Evolutionary conservation across 257 asterid genomes (phyloP), one percentile per base, ranked within the genome.

Genomic region (Nicotiana tabacum): DNA sequence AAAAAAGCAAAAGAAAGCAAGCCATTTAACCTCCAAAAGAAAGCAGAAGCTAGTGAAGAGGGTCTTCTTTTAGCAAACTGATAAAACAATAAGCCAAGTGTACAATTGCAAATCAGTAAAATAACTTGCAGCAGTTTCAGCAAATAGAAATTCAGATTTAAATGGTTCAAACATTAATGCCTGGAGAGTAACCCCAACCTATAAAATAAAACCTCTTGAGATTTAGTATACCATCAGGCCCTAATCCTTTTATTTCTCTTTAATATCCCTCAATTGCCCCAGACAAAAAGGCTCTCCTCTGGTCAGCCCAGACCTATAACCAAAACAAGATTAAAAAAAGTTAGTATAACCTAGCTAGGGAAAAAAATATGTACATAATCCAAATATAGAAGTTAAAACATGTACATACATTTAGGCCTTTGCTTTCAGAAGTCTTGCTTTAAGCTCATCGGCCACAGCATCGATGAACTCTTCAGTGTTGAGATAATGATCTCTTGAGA

Each of bases 391-490:
- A 61, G 32, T 2, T 16, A 61, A 24, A 21, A 61, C 67, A 61
- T 61, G 13, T 3, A 61, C 33, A 24, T 39, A 51, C 80, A 74
- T 74, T 74, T 74, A 74, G 5, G 80, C 80, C 18, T 39, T 29
- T 5, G 65, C 33, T 72, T 80, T 88, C 80, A 90, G 83, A 51
- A 93, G 80, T 79, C 91, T 90, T 35, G 83, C 46, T 84, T 87
- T 89, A 88, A 93, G 78, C 82, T 91, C 95, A 81, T 86, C 90
- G 0, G 97, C 97, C 66, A 92, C 93, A 0, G 90, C 88, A 9
- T 93, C 93, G 58, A 93, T 93, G 87, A 93, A 93, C 87, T 92
- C 97, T 80, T 88, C 92, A 1, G 97, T 93, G 76, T 86, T 93
- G 88, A 93, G 82, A 72, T 90, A 93, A 43, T 33, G 87, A 21